phyloP scores from a whole-genome alignment of 2,329 filamentous ascomycete species.

The Ampelomyces quisqualis region DNA sequence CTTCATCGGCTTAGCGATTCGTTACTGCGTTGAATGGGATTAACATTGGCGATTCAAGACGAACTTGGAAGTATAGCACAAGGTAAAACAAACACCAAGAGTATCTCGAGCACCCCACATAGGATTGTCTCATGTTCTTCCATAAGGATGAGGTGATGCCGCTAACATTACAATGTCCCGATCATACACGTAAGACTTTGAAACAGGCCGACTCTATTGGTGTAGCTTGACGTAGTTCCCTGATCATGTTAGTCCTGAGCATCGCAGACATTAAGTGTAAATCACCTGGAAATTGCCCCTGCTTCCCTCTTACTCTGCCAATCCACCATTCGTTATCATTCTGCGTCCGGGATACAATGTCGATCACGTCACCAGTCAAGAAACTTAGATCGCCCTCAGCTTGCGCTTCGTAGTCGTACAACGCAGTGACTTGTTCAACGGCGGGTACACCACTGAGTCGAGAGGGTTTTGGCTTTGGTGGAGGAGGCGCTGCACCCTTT shows the following conservation, averaged over 20 bases:
- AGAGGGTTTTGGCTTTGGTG: slow-evolving; percentile 65
- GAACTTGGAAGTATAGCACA: neutral
- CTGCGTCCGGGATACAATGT: slow-evolving; percentile 77
- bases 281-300: slow-evolving; percentile 92
- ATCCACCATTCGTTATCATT: slow-evolving; percentile 99
- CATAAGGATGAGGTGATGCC: neutral
- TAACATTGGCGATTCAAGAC: neutral
- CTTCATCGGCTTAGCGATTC: neutral
- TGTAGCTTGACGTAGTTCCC: slow-evolving; percentile 49
- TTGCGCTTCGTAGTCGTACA: slow-evolving; percentile 96
- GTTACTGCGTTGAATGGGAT: too few relatives aligned
- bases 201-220: slow-evolving; percentile 10
- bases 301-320: slow-evolving; percentile 73
- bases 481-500: slow-evolving; percentile 53
- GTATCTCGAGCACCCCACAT: neutral
- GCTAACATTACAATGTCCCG: neutral
- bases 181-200: neutral
- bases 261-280: neutral
- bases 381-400: slow-evolving; percentile 94
- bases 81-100: neutral
- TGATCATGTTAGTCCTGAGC: slow-evolving; percentile 30
- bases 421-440: slow-evolving; percentile 78
- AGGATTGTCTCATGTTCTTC: neutral
- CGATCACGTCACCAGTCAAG: slow-evolving; percentile 81
- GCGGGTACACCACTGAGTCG: slow-evolving; percentile 65